Evolutionary conservation across 129 eudicot genomes (phyloP).

Genomic region (Saposhnikovia divaricata): DNA sequence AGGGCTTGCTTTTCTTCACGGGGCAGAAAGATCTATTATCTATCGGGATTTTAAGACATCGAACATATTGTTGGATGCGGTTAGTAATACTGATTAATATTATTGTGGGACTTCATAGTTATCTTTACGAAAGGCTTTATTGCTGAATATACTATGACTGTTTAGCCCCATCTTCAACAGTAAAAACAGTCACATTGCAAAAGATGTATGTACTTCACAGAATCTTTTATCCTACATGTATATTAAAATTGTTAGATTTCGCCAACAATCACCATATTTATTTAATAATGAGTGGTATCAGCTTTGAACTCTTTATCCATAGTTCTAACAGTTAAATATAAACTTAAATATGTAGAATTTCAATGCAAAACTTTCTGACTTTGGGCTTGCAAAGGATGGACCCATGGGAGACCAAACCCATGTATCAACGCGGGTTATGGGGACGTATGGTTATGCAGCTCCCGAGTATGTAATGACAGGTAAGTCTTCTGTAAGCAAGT

Average conservation of each 20-base stretch:
- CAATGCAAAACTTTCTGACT: constrained; percentile 91
- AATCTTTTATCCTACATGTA: not conserved
- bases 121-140: not conserved
- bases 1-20: constrained; percentile 98
- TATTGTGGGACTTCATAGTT: not conserved
- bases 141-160: not conserved
- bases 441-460: constrained; percentile 93
- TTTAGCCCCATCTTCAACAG: not conserved
- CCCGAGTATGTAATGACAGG: constrained; percentile 91
- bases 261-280: not conserved
- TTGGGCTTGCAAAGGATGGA: constrained; percentile 90
- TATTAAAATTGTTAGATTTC: not conserved
- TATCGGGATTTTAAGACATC: constrained; percentile 94
- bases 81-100: constrained; percentile 22
- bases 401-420: constrained; percentile 89
- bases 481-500: constrained; percentile 25
- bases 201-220: not conserved
- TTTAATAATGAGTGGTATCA: not conserved
- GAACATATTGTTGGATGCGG: constrained; percentile 84
- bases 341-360: constrained; percentile 48
- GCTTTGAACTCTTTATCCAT: not conserved
- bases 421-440: constrained; percentile 90
- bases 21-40: constrained; percentile 68
- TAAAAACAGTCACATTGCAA: not conserved
- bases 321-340: not conserved